A percentile compares a stretch with the other conserved stretches of the same genome.
Evolutionary conservation across 1,284 basidiomycete genomes (phyloP).

Genomic region (Apiotrichum gracile): DNA sequence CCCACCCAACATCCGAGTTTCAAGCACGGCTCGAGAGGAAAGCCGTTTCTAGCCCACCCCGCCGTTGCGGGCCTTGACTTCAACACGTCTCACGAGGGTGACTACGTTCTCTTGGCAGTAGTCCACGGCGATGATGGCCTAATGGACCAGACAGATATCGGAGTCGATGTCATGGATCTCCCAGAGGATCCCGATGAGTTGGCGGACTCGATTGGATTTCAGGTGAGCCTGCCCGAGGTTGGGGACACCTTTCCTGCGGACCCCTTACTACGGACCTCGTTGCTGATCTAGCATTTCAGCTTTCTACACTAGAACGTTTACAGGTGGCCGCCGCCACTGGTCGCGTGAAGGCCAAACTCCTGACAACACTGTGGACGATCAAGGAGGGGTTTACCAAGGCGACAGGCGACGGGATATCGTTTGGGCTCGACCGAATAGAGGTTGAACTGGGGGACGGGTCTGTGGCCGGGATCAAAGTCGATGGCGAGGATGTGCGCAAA

Average conservation of each 20-base stretch:
- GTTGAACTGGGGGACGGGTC: constrained; percentile 20
- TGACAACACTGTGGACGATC: constrained; percentile 37
- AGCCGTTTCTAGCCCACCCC: constrained; percentile 31
- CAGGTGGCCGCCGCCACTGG: constrained; percentile 11
- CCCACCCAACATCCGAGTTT: constrained; percentile 15
- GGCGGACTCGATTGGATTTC: constrained; percentile 9
- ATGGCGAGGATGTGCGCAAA: constrained; percentile 25
- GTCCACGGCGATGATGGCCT: constrained; percentile 1
- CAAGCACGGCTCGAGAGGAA: constrained; percentile 24
- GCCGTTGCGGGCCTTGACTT: constrained; percentile 27
- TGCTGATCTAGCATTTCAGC: constrained; percentile 4
- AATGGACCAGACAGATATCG: constrained; percentile 21
- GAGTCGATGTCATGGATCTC: constrained; percentile 38
- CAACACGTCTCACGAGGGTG: constrained; percentile 40
- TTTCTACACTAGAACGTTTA: constrained; percentile 24
- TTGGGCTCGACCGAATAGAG: constrained; percentile 37
- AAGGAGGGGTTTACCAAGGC: constrained; percentile 44
- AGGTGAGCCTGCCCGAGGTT: constrained; percentile 5
- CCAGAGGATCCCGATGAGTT: constrained; percentile 22
- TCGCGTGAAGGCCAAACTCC: constrained; percentile 13
- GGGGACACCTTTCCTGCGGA: not conserved
- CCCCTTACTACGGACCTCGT: not conserved
- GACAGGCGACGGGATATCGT: constrained; percentile 37
- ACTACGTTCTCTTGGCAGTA: constrained; percentile 29
- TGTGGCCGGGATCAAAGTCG: constrained; percentile 23